Evolutionary conservation across 306 rosid genomes (phyloP).

Genomic region (Pueraria montana): DNA sequence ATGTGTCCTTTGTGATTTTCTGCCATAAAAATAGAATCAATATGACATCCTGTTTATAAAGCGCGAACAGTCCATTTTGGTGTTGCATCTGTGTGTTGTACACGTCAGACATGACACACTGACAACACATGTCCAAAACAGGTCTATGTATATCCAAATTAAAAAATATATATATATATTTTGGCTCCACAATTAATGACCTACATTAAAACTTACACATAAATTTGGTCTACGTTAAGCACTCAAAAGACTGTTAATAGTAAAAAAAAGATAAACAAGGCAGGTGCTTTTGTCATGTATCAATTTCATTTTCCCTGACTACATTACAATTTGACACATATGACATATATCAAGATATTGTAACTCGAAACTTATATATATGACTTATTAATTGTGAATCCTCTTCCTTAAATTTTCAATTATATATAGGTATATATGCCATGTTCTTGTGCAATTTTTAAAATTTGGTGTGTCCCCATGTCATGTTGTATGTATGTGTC

Average conservation of each 20-base stretch:
- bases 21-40: background rate
- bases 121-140: background rate
- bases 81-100: background rate
- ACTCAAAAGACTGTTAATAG: background rate
- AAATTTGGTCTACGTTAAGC: background rate
- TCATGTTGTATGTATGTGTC: background rate
- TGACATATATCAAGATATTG: background rate
- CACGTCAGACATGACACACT: background rate
- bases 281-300: background rate
- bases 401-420: background rate
- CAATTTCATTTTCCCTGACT: background rate
- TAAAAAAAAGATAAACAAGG: background rate
- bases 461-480: constrained; percentile 3
- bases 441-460: constrained; percentile 1
- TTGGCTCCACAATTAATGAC: background rate
- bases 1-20: background rate
- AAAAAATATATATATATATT: background rate
- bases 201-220: background rate
- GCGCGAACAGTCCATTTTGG: background rate
- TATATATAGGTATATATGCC: background rate
- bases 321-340: background rate
- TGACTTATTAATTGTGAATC: background rate
- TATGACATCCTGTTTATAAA: constrained; percentile 6
- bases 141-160: background rate
- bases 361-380: background rate